Evolutionary conservation across 1,139 yeast species (phyloP), one percentile per base, ranked within the genome.

Genomic region (Geotrichum siamense): DNA sequence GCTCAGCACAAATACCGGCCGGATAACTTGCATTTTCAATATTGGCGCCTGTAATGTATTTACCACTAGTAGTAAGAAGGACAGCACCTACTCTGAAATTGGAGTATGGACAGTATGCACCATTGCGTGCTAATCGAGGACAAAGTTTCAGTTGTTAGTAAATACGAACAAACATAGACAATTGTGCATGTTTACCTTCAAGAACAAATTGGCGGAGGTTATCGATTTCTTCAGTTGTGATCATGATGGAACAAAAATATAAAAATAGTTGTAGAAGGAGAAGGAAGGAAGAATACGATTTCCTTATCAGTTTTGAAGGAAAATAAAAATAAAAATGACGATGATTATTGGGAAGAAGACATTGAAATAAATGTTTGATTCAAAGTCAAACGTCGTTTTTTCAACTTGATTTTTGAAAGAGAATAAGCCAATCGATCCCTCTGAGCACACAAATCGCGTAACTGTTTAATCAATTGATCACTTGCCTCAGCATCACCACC

Each of bases 1-100:
- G 69, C 60, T 91, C 98, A 1, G 98, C 98, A 62, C 98, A 91
- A 15, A 87, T 78, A 2, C 83, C 74, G 0, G 82, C 96, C 0
- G 91, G 93, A 57, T 83, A 89, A 34, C 93, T 79, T 2, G 96
- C 96, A 59, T 89, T 91, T 60, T 91, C 98, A 21, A 91, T 78
- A 55, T 91, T 91, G 39, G 94, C 94, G 3, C 97, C 98, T 10
- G 65, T 61, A 28, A 80, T 64, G 38, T 61, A 68, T 17, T 67
- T 65, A 2, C 78, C 82, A 8, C 69, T 63, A 5, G 39, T 39
- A 0, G 86, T 71, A 26, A 83, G 57, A 1, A 89, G 56, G 1
- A 80, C 76, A 44, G 95, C 85, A 0, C 97, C 96, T 2, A 91
- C 98, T 38, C 89, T 69, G 63, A 85, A 87, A 39, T 82, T 76